Evolutionary conservation across 2,329 filamentous ascomycete species (phyloP).

Genomic region (Xylaria sp.): DNA sequence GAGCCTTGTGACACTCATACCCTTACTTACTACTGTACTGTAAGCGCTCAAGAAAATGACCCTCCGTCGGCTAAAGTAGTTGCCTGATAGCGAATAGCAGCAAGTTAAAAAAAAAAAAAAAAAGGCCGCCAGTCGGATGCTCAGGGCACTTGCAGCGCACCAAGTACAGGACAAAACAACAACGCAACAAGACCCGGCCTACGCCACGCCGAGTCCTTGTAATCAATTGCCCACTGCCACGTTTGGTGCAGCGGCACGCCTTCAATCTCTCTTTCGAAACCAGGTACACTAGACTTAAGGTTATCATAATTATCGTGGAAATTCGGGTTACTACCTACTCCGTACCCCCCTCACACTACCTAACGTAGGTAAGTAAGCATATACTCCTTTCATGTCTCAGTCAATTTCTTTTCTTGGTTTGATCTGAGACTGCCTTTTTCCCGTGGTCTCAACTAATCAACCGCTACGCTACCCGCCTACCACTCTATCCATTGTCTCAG

Average conservation of each 20-base stretch:
- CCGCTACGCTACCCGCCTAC: background rate
- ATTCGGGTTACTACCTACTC: no score
- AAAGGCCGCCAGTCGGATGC: background rate
- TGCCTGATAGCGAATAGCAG: background rate
- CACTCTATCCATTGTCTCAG: no score
- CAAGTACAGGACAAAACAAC: no score
- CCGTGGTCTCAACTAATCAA: background rate
- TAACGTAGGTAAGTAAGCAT: background rate
- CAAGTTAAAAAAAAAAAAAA: background rate
- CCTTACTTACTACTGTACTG: background rate
- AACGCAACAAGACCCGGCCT: background rate
- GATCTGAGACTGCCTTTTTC: background rate
- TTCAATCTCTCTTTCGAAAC: background rate
- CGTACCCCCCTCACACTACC: background rate
- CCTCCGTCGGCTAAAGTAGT: background rate
- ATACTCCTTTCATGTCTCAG: background rate
- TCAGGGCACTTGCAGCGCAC: background rate
- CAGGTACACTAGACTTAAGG: no score
- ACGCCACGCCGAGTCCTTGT: conserved; percentile 16
- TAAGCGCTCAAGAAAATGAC: background rate
- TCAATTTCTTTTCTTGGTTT: conserved; percentile 7
- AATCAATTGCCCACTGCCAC: conserved; percentile 26
- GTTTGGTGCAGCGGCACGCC: conserved; percentile 3
- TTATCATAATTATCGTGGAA: no score
- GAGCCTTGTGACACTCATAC: background rate